Evolutionary conservation across 1,139 yeast genomes (phyloP).

Genomic region (Saccharomycopsis crataegensis): DNA sequence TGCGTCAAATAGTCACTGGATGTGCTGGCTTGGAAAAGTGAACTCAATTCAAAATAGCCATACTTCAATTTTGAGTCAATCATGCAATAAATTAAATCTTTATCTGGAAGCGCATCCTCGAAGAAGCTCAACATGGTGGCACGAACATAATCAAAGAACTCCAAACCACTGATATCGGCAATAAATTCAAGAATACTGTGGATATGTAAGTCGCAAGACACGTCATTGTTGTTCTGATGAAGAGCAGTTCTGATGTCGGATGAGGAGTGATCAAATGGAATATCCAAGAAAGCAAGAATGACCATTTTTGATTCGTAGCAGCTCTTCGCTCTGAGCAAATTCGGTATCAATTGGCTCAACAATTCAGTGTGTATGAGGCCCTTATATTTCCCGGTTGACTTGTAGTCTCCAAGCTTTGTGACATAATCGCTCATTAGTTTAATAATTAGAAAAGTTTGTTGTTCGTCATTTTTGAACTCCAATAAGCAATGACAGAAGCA

Average conservation of each 20-base stretch:
- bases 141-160: too few species aligned
- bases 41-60: conserved; percentile 5
- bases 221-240: neutral
- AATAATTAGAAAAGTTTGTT: neutral
- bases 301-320: conserved; percentile 1
- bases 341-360: neutral
- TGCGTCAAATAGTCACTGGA: neutral
- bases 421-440: neutral
- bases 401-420: neutral
- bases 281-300: neutral
- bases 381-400: neutral
- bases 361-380: neutral
- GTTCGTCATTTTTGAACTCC: neutral
- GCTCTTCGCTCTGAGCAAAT: neutral
- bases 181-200: conserved; percentile 1
- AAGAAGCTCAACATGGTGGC: neutral
- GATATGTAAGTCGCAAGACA: neutral
- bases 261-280: neutral
- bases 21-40: too few species aligned
- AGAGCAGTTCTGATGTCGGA: conserved; percentile 1
- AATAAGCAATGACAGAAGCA: neutral
- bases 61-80: neutral
- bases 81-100: neutral
- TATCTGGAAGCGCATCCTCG: neutral
- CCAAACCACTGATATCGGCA: neutral